A percentile compares a stretch with the other conserved stretches of the same genome.
phyloP scores from a whole-genome alignment of 2,329 filamentous ascomycete genomes.

The Xylariaceae sp. region DNA sequence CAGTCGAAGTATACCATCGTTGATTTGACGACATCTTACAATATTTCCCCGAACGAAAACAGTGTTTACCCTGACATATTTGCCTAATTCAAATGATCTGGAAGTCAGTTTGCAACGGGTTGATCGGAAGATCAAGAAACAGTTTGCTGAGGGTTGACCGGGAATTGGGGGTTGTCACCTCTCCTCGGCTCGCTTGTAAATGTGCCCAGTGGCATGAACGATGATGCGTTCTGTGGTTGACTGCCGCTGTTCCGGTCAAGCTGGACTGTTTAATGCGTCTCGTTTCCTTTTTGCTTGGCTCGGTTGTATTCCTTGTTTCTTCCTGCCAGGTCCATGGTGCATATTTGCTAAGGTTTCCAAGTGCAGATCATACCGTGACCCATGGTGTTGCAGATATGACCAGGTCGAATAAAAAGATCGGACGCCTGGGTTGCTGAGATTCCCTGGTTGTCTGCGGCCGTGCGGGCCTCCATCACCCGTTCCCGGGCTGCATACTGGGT shows the following conservation, averaged over 20 bases:
- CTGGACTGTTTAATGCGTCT: slow-evolving; percentile 15
- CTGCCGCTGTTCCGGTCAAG: not conserved
- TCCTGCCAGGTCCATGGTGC: slow-evolving; percentile 5
- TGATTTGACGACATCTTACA: too few species aligned
- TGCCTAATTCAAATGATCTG: slow-evolving; percentile 8
- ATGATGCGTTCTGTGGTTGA: not conserved
- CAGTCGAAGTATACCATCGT: too few species aligned
- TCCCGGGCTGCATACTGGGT: slow-evolving; percentile 2
- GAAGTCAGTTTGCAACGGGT: slow-evolving; percentile 4
- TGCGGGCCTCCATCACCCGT: slow-evolving; percentile 18
- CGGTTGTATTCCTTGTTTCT: slow-evolving; percentile 5
- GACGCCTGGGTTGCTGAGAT: slow-evolving; percentile 7
- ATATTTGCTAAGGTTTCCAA: slow-evolving; percentile 22
- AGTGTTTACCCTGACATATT: slow-evolving; percentile 7
- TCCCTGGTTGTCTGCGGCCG: slow-evolving; percentile 8
- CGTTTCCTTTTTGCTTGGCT: slow-evolving; percentile 7
- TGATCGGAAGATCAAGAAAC: slow-evolving; percentile 17
- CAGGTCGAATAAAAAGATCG: slow-evolving; percentile 21
- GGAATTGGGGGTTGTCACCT: too few species aligned
- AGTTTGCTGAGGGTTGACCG: not conserved
- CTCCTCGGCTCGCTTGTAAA: not conserved
- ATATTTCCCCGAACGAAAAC: slow-evolving; percentile 2
- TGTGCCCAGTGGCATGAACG: not conserved
- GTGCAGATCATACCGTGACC: slow-evolving; percentile 26
- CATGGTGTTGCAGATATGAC: slow-evolving; percentile 9